These are phyloP conservation scores for Calonectria hawksworthii DNA, from an alignment of 2,329 filamentous ascomycete genomes.

Conservation along the genomic window DNA sequence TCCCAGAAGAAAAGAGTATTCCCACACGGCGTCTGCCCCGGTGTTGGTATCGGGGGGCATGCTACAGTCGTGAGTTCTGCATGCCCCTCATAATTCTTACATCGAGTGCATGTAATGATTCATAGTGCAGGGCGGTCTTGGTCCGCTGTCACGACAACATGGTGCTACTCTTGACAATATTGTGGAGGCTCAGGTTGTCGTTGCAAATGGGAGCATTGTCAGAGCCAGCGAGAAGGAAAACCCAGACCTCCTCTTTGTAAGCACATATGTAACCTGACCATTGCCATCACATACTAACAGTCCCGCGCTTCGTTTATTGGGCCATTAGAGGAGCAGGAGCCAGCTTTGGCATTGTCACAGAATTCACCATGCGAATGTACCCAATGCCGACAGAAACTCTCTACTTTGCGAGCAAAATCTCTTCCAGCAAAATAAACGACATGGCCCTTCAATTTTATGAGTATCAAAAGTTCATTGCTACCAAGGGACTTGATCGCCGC, in stretches of 20 bases:
- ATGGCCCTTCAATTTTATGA: neutral
- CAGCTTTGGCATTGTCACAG: conserved; percentile 11
- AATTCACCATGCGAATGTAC: conserved; percentile 1
- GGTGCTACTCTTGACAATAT: conserved; percentile 1
- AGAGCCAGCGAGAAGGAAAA: neutral
- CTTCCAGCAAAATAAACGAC: neutral
- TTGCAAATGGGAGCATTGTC: neutral
- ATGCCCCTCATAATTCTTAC: too few relatives aligned
- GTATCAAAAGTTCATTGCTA: neutral
- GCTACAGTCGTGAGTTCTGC: conserved; percentile 1
- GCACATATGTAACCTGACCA: neutral
- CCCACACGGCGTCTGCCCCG: neutral
- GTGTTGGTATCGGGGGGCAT: conserved; percentile 2
- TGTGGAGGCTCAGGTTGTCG: conserved; percentile 1
- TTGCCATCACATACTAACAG: neutral
- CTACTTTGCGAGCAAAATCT: neutral
- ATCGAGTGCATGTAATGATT: too few relatives aligned
- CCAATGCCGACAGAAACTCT: neutral
- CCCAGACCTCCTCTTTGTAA: conserved; percentile 4
- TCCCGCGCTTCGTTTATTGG: neutral
- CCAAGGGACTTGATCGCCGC: neutral
- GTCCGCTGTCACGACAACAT: neutral
- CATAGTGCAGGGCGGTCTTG: neutral
- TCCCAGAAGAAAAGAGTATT: neutral
- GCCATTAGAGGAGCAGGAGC: conserved; percentile 8